phyloP scores from a whole-genome alignment of 108 stramenopile genomes.

The Aurantiochytrium sp. region DNA sequence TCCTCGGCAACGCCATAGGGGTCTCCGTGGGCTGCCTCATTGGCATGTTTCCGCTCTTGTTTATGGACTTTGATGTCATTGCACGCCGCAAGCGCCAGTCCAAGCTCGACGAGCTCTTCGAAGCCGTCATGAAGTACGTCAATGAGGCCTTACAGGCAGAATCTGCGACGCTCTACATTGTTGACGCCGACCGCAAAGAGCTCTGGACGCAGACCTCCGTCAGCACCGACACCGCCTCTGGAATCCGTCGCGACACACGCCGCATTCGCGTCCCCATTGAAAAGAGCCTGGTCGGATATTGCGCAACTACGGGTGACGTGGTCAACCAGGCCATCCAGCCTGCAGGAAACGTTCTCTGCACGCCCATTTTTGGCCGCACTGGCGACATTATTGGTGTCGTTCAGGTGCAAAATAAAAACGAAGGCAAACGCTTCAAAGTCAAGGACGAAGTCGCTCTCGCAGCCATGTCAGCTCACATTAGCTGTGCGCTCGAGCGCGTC shows the following conservation, averaged over 20 bases:
- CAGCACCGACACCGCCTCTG: not conserved
- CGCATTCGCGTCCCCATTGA: not conserved
- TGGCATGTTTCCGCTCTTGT: slow-evolving; percentile 87
- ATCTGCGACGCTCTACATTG: not conserved
- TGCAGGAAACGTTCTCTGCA: not conserved
- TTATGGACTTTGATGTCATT: slow-evolving; percentile 64
- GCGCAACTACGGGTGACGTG: not conserved
- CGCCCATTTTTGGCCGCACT: not conserved
- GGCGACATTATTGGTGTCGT: slow-evolving; percentile 7
- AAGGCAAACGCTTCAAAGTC: not conserved
- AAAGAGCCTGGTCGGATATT: not conserved
- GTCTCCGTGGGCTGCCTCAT: slow-evolving; percentile 82
- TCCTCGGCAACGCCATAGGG: slow-evolving; percentile 72
- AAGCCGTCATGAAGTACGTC: not conserved
- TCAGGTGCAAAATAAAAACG: not conserved
- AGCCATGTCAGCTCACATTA: not conserved
- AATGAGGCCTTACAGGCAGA: not conserved
- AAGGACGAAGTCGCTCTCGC: not conserved
- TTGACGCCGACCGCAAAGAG: not conserved
- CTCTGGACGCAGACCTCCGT: not conserved
- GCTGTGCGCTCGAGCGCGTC: not conserved
- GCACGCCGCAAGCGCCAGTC: slow-evolving; percentile 2
- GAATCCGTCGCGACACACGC: not conserved
- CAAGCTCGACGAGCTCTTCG: not conserved
- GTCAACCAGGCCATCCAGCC: not conserved